These are phyloP conservation scores for Pestalotiopsis sp. DNA, from an alignment of 2,329 filamentous ascomycete genomes.

Conservation along the genomic window DNA sequence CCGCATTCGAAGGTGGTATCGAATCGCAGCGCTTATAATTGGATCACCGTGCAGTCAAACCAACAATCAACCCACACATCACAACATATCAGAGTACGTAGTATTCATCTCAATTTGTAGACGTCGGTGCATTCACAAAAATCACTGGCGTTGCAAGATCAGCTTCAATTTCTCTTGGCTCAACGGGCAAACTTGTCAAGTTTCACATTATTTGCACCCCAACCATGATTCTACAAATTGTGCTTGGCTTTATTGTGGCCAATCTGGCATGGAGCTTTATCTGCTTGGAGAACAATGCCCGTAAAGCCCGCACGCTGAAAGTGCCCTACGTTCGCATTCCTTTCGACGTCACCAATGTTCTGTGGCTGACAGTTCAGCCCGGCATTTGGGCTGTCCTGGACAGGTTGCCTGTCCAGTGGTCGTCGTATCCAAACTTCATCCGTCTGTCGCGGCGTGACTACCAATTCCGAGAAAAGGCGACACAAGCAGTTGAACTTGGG, in stretches of 20 bases:
- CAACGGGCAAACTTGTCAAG: too few relatives aligned
- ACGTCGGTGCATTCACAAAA: too few relatives aligned
- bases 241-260: not conserved
- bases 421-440: slow-evolving; percentile 24
- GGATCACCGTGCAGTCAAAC: not conserved
- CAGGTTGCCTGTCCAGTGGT: slow-evolving; percentile 23
- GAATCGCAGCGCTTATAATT: not conserved
- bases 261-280: not conserved
- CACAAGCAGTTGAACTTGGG: slow-evolving; percentile 18
- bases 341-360: slow-evolving; percentile 23
- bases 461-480: slow-evolving; percentile 20
- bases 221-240: not conserved
- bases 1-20: not conserved
- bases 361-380: slow-evolving; percentile 26
- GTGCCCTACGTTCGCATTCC: slow-evolving; percentile 25
- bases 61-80: not conserved
- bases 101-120: too few relatives aligned
- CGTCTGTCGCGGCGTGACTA: slow-evolving; percentile 27
- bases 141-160: too few relatives aligned
- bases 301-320: slow-evolving; percentile 21
- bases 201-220: not conserved
- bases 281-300: not conserved
- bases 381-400: slow-evolving; percentile 24
- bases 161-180: not conserved
- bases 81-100: not conserved